Base-by-base conservation (phyloP, 176 grass and related monocot genomes). In the Paspalum notatum region DNA sequence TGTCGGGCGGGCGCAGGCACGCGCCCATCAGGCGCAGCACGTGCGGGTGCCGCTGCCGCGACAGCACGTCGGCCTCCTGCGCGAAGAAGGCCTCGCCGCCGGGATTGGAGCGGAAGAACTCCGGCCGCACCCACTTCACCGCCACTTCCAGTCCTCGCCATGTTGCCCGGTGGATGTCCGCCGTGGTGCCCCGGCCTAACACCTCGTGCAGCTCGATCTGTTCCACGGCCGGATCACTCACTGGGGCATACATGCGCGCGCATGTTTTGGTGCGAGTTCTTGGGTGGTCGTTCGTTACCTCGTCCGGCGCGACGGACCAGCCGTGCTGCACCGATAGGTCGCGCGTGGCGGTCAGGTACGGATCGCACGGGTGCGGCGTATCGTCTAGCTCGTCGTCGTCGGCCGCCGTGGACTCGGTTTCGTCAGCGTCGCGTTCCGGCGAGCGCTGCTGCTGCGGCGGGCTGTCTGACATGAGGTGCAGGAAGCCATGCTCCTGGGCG, bases 141-240 rank as follows among this genome's bases (percentile, higher is more conserved):
- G 91, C 88, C 48, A 93, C 91, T 3, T 83, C 79, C 0, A 90
- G 70, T 5, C 91, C 88, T 17, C 88, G 73, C 91, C 88, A 93
- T 8, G 85, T 88, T 75, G 70, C 85, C 48, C 75, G 21, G 71
- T 90, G 78, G 65, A 90, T 86, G 32, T 86, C 65, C 39, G 88
- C 91, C 37, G 83, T 86, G 5, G 85, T 81, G 9, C 91, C 91
- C 3, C 21, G 71, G n/a, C 91, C 91, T 11, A 94, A 81, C 77
- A 50, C 7, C 71, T 91, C 91, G 21, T 91, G 88, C 39, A 94
- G 52, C 63, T 94, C 85, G 53, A 94, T 70, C 91, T 90, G 85
- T 20, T 27, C 4, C 58, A 27, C 48, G 63, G n/a, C 8, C 9
- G 2, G 22, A 76, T 21, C 38, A 59, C 8, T 61, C 4, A 32